Conservation (phyloP, 192 early-diverging fungal genomes). For the Coemansia sp. region DNA sequence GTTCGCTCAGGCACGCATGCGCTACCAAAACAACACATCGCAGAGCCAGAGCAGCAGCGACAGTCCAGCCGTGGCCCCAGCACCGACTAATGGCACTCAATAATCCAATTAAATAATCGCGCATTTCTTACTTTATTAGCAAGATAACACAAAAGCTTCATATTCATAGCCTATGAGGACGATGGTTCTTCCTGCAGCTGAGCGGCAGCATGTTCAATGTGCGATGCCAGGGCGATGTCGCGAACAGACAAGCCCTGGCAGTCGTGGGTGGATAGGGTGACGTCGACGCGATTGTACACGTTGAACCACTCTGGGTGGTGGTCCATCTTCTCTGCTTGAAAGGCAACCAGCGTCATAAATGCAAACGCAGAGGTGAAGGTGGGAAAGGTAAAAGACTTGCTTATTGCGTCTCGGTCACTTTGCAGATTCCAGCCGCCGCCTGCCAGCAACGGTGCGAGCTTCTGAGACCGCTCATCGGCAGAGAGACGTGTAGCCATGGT, state of each 20-base stretch:
- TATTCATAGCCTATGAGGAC: too few relatives aligned
- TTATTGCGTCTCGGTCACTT: slow-evolving; percentile 65
- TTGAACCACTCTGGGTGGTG: slow-evolving; percentile 98
- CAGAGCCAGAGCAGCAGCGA: slow-evolving; percentile 15
- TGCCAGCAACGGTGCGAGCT: slow-evolving; percentile 28
- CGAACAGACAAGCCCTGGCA: slow-evolving; percentile 73
- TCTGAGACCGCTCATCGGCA: slow-evolving; percentile 20
- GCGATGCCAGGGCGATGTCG: slow-evolving; percentile 76
- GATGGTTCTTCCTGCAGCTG: not conserved
- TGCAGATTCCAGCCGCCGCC: slow-evolving; percentile 61
- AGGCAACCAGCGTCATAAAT: slow-evolving; percentile 92
- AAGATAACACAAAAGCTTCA: not conserved
- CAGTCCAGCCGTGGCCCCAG: slow-evolving; percentile 3
- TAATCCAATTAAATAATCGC: not conserved
- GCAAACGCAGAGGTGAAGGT: slow-evolving; percentile 88
- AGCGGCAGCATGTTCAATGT: slow-evolving; percentile 57
- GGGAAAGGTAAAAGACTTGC: slow-evolving; percentile 73
- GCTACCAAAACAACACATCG: slow-evolving; percentile 57
- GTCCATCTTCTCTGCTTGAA: slow-evolving; percentile 85
- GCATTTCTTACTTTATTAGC: not conserved
- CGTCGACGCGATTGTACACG: slow-evolving; percentile 89
- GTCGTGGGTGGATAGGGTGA: slow-evolving; percentile 91
- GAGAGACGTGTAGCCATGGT: slow-evolving; percentile 32
- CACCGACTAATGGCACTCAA: slow-evolving; percentile 8
- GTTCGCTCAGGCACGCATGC: slow-evolving; percentile 82